Percentiles rank a stretch among this genome's conserved stretches.
These are phyloP conservation scores for Cercospora berteroae DNA, from an alignment of 2,329 filamentous ascomycete genomes.

Conservation along the genomic window DNA sequence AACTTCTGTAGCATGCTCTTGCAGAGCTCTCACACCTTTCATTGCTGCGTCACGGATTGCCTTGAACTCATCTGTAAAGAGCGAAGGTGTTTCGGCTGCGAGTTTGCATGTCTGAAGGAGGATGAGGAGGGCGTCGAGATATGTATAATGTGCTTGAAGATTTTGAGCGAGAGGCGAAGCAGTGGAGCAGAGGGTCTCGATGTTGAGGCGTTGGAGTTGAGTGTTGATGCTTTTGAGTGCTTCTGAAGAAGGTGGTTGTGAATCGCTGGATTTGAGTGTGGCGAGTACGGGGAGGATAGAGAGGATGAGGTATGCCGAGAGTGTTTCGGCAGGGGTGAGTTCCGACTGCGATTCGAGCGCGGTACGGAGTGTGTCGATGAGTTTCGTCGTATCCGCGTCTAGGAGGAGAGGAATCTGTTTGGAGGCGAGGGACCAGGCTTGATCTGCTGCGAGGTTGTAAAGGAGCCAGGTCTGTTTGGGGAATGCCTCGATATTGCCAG, in stretches of 20 bases:
- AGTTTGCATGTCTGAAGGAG: conserved; percentile 24
- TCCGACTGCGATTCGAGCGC: conserved; percentile 8
- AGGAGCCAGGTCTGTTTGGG: conserved; percentile 28
- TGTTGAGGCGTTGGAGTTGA: conserved; percentile 20
- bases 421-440: conserved; percentile 28
- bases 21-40: conserved; percentile 25
- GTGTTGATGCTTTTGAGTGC: conserved; percentile 15
- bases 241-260: conserved; percentile 8
- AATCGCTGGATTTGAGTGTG: conserved; percentile 1
- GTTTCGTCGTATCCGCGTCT: not conserved
- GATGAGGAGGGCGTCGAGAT: conserved; percentile 30
- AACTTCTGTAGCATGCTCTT: conserved; percentile 28
- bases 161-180: conserved; percentile 18
- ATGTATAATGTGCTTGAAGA: conserved; percentile 28
- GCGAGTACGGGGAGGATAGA: conserved; percentile 21
- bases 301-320: conserved; percentile 24
- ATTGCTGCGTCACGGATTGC: conserved; percentile 25
- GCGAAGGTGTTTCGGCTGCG: conserved; percentile 14
- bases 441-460: conserved; percentile 28
- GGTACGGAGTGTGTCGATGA: conserved; percentile 11
- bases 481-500: not conserved
- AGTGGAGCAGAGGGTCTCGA: conserved; percentile 15
- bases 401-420: conserved; percentile 7
- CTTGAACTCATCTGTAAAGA: conserved; percentile 8
- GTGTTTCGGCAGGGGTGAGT: conserved; percentile 22